Percentiles rank a stretch among this genome's conserved stretches.
Conservation (phyloP, 768 basidiomycete genomes). For the Russula foetens region DNA sequence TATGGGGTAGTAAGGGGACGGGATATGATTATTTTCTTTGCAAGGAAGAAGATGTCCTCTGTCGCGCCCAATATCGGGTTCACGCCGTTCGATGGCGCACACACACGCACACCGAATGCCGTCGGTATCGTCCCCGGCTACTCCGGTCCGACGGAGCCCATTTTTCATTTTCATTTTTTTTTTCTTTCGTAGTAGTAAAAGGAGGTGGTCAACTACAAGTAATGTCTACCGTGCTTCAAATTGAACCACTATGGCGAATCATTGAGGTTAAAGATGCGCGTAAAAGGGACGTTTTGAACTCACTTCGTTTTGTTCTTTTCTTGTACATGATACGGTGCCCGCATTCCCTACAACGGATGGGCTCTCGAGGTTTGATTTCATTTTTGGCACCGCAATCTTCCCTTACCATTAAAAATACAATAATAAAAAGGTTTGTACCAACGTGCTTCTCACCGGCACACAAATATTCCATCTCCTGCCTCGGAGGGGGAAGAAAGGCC, state of each 20-base stretch:
- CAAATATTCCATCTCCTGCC: constrained; percentile 73
- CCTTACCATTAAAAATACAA: not conserved
- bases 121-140: not conserved
- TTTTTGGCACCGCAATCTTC: constrained; percentile 86
- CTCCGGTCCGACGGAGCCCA: not conserved
- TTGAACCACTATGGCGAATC: constrained; percentile 55
- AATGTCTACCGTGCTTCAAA: constrained; percentile 32
- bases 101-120: not conserved
- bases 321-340: constrained; percentile 99
- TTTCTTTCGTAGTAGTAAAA: not conserved
- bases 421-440: not conserved
- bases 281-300: constrained; percentile 28
- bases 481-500: constrained; percentile 33
- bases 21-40: not conserved
- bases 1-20: not conserved
- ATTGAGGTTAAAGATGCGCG: constrained; percentile 5
- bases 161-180: too few relatives aligned
- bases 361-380: constrained; percentile 83
- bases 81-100: too few relatives aligned
- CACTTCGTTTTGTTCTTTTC: constrained; percentile 89
- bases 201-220: too few relatives aligned
- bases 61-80: too few relatives aligned
- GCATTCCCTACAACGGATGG: constrained; percentile 92
- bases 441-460: constrained; percentile 55
- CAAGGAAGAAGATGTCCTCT: not conserved